Evolutionary conservation across 208 protist genomes (phyloP), one percentile per base, ranked within the genome.

Genomic region (Leptomonas pyrrhocoris): DNA sequence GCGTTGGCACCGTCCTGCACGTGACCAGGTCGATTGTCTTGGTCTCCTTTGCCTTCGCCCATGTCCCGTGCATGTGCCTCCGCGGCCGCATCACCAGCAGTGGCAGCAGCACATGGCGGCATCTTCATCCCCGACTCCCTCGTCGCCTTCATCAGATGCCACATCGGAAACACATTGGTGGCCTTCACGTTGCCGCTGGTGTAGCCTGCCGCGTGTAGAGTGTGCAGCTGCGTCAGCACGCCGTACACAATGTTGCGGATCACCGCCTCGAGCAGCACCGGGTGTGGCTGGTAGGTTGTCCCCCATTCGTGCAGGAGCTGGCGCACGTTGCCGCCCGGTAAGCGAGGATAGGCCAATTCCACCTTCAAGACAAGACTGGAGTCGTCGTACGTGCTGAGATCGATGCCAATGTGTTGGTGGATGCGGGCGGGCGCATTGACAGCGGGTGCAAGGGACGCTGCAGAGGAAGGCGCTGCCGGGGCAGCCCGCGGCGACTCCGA

Each of bases 171-270:
- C 45, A 92, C 64, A 48, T 94, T 94, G 13, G 86, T 89, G 45
- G 82, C 74, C 60, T 90, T 90, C 19, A 94, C 75, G 56, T 81
- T 85, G 31, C 89, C 86, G 56, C 91, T 87, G 4, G 77, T 80
- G 50, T 56, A 61, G 15, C 89, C 89, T 19, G 64, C 43, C 2
- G 56, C 61, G 56, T 94, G 89, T 54, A 94, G 76, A 2, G 67
- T 63, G 4, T 60, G 61, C 54, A 94, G 70, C 23, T 82, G 85
- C 50, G 76, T 53, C 25, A 94, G 78, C 30, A 92, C 84, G 27
- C 58, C 48, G 57, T 65, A 73, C 13, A 94, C 76, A 38, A 92
- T 83, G 61, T 87, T 86, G 21, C 89, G 86, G 38, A 94, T 81
- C 18, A 86, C 82, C 1, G 72, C 73, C 72, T 94, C 89, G 49